Evolutionary conservation across 1,139 yeast species (phyloP).

Genomic region (Yamadazyma songkhlaensis): DNA sequence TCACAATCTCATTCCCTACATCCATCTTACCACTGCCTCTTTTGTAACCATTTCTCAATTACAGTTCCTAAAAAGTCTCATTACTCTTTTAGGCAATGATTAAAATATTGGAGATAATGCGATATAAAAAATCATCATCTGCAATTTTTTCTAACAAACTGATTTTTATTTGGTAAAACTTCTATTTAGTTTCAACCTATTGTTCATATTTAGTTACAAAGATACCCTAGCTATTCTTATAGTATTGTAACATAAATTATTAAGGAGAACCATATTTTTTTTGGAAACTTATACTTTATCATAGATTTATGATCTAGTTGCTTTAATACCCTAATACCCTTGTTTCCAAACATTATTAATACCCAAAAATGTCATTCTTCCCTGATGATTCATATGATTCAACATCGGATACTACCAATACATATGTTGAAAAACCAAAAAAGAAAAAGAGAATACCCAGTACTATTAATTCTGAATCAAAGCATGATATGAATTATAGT

Average conservation of each 20-base stretch:
- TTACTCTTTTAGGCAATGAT: neutral
- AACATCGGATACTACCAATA: slow-evolving; percentile 16
- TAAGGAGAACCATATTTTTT: neutral
- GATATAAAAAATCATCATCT: neutral
- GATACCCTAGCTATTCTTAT: too few species aligned
- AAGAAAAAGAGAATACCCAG: slow-evolving; percentile 9
- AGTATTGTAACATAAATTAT: neutral
- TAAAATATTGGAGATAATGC: slow-evolving; percentile 2
- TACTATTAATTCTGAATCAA: slow-evolving; percentile 2
- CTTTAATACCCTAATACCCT: slow-evolving; percentile 1
- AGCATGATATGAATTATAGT: slow-evolving; percentile 1
- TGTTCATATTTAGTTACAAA: too few species aligned
- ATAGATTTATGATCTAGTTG: slow-evolving; percentile 1
- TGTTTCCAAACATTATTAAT: neutral
- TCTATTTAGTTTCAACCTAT: too few species aligned
- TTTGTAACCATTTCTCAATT: neutral
- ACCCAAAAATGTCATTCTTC: slow-evolving; percentile 5
- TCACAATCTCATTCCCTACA: too few species aligned
- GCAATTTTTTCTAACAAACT: neutral
- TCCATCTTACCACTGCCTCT: too few species aligned
- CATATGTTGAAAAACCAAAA: slow-evolving; percentile 15
- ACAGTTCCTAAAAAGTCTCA: neutral
- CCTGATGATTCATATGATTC: slow-evolving; percentile 7
- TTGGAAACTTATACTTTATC: neutral
- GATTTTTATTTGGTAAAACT: neutral